phyloP scores from a whole-genome alignment of 116 monocot genomes.

The Cymodocea nodosa region DNA sequence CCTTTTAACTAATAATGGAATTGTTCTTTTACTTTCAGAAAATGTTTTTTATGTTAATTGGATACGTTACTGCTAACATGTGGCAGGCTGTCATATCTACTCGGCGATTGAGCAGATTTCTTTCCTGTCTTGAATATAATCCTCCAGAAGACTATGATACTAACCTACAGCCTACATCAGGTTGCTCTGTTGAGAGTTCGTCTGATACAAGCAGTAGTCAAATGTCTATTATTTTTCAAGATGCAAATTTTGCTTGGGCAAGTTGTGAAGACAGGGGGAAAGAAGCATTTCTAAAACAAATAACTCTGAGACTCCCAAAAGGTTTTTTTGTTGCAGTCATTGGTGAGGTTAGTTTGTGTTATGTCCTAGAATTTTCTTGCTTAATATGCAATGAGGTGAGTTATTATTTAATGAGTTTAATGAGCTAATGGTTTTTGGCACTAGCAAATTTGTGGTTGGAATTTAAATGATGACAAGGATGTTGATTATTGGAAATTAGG shows the following conservation, averaged over 20 bases:
- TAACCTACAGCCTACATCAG: slow-evolving; percentile 3
- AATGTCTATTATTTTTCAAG: slow-evolving; percentile 32
- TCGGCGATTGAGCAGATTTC: slow-evolving; percentile 74
- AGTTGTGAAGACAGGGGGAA: slow-evolving; percentile 21
- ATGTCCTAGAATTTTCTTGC: not conserved
- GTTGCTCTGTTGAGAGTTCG: slow-evolving; percentile 1
- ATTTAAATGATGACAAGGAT: too few species aligned
- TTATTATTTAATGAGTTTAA: not conserved
- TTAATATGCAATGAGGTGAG: not conserved
- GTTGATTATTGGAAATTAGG: too few species aligned
- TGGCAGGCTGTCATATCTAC: slow-evolving; percentile 78
- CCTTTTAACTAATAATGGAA: not conserved
- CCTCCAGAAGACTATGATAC: slow-evolving; percentile 5
- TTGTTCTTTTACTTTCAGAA: not conserved
- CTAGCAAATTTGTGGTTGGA: too few species aligned
- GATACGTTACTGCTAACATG: not conserved
- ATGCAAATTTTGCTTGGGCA: slow-evolving; percentile 62
- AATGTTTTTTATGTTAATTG: not conserved
- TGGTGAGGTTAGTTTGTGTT: slow-evolving; percentile 56
- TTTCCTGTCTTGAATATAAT: slow-evolving; percentile 55
- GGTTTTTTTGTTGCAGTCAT: slow-evolving; percentile 62
- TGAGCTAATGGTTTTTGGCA: not conserved
- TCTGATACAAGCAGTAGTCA: slow-evolving; percentile 11
- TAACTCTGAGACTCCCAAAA: slow-evolving; percentile 40
- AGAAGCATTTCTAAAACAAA: slow-evolving; percentile 21